phyloP scores from a whole-genome alignment of 129 eudicot species.

The Lactuca sativa region DNA sequence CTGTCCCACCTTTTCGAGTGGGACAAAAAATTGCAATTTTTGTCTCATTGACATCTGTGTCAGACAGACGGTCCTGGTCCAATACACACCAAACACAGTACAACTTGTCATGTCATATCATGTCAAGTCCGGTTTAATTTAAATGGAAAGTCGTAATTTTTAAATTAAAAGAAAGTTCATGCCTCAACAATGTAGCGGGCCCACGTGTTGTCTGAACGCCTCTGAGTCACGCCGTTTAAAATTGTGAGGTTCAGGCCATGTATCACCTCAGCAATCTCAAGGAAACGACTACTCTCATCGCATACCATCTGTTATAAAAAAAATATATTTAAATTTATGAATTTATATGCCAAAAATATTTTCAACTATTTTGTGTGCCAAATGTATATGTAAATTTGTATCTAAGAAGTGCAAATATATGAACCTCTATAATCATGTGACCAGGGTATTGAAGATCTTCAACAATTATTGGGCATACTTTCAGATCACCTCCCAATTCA shows the following conservation, averaged over 20 bases:
- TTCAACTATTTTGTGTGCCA: neutral
- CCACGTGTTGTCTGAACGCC: conserved; percentile 48
- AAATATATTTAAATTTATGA: too few species aligned
- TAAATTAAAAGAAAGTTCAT: conserved; percentile 13
- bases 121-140: neutral
- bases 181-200: conserved; percentile 82
- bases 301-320: conserved; percentile 67
- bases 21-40: too few species aligned
- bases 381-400: neutral
- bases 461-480: conserved; percentile 73
- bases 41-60: too few species aligned
- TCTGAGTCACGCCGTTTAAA: conserved; percentile 65
- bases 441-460: conserved; percentile 81
- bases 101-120: too few species aligned
- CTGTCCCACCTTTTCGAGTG: too few species aligned
- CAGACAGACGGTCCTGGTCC: too few species aligned
- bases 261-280: conserved; percentile 84
- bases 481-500: conserved; percentile 59
- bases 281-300: conserved; percentile 63
- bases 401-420: neutral
- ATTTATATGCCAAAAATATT: neutral
- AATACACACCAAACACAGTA: too few species aligned
- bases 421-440: conserved; percentile 82
- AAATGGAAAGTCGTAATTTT: neutral
- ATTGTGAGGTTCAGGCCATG: conserved; percentile 61